phyloP scores from a whole-genome alignment of 2,329 filamentous ascomycete species.

The Orbilia oligospora region DNA sequence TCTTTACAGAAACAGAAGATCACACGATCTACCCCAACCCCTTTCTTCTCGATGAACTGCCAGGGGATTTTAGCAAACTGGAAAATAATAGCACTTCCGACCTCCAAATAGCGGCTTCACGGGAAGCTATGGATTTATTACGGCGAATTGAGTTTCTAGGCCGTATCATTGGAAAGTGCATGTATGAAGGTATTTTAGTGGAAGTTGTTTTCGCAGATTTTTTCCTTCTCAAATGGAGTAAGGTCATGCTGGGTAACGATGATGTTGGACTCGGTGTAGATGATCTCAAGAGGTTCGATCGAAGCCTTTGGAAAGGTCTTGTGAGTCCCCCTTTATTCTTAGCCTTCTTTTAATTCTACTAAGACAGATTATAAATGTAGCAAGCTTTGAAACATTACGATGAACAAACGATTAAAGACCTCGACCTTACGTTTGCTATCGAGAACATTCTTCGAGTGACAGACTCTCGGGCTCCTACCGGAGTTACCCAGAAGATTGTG shows the following conservation, averaged over 20 bases:
- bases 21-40: conserved; percentile 93
- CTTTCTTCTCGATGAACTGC: conserved; percentile 78
- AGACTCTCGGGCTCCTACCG: conserved; percentile 62
- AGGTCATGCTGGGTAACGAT: conserved; percentile 78
- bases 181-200: conserved; percentile 96
- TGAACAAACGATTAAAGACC: conserved; percentile 73
- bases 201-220: conserved; percentile 95
- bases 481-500: conserved; percentile 72
- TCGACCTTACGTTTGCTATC: conserved; percentile 63
- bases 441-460: conserved; percentile 70
- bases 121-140: conserved; percentile 74
- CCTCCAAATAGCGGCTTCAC: conserved; percentile 71
- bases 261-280: conserved; percentile 83
- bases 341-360: conserved; percentile 1
- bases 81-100: conserved; percentile 69
- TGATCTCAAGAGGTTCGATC: conserved; percentile 91
- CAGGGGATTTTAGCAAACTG: conserved; percentile 72
- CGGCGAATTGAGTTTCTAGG: conserved; percentile 91
- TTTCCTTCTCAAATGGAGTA: conserved; percentile 94
- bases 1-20: conserved; percentile 87
- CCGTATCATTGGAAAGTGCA: conserved; percentile 92
- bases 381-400: conserved; percentile 83
- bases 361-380: conserved; percentile 6
- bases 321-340: conserved; percentile 66
- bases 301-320: conserved; percentile 89